These are phyloP conservation scores for Calendula officinalis DNA, from an alignment of 129 eudicot genomes.

Conservation along the genomic window DNA sequence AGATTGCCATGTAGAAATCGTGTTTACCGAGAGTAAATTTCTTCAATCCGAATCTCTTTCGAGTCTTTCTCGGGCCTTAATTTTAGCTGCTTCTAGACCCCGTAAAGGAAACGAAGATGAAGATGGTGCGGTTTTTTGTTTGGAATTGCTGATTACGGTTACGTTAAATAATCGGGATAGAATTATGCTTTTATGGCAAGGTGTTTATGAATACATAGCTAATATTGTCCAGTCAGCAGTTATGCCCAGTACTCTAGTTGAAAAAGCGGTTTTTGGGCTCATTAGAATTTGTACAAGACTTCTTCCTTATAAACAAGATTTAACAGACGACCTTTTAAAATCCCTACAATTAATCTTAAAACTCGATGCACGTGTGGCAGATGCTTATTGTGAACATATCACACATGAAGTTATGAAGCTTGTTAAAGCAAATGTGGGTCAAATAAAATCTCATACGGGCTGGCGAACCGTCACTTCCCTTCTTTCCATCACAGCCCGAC, in stretches of 20 bases:
- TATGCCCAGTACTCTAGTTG: slow-evolving; percentile 73
- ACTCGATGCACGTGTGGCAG: slow-evolving; percentile 88
- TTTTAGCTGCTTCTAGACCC: slow-evolving; percentile 43
- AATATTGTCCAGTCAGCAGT: slow-evolving; percentile 61
- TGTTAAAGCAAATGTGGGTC: slow-evolving; percentile 71
- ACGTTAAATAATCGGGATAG: slow-evolving; percentile 77
- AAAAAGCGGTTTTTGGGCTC: slow-evolving; percentile 86
- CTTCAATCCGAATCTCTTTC: slow-evolving; percentile 78
- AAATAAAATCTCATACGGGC: slow-evolving; percentile 78
- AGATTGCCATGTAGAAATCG: slow-evolving; percentile 64
- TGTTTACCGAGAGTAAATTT: slow-evolving; percentile 76
- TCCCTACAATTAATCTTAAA: slow-evolving; percentile 68
- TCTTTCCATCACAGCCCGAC: slow-evolving; percentile 69
- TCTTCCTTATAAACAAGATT: slow-evolving; percentile 77
- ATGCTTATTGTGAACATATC: slow-evolving; percentile 76
- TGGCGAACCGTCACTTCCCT: slow-evolving; percentile 78
- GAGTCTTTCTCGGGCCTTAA: slow-evolving; percentile 59
- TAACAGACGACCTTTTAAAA: slow-evolving; percentile 74
- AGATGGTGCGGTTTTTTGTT: slow-evolving; percentile 63
- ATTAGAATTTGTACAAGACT: slow-evolving; percentile 76
- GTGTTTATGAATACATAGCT: slow-evolving; percentile 79
- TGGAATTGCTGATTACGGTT: slow-evolving; percentile 72
- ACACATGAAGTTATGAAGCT: slow-evolving; percentile 77
- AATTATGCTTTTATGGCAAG: slow-evolving; percentile 78
- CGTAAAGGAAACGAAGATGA: slow-evolving; percentile 57